Conservation (phyloP, 2,329 filamentous ascomycete species). For the Colletotrichum camelliae region DNA sequence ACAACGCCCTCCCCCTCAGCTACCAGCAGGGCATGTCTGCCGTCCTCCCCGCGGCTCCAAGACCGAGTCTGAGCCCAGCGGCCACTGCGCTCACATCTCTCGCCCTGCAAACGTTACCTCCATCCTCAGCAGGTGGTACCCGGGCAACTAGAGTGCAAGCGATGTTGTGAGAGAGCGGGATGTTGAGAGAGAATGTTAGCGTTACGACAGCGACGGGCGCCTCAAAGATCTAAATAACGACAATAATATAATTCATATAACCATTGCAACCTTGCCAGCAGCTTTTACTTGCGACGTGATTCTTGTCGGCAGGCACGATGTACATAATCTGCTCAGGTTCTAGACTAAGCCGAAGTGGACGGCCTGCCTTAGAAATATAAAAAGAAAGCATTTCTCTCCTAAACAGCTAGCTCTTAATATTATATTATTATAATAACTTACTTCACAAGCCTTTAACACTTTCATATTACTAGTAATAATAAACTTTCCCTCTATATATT, state of each 20-base stretch:
- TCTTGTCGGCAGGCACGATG: background rate
- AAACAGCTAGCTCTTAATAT: too few species aligned
- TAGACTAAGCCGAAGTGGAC: too few species aligned
- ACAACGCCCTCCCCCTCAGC: slow-evolving; percentile 26
- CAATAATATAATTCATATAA: background rate
- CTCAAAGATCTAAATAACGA: background rate
- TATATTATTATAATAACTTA: too few species aligned
- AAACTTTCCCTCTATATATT: too few species aligned
- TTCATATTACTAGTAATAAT: too few species aligned
- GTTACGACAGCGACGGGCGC: background rate
- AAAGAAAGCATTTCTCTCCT: too few species aligned
- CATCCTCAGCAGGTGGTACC: slow-evolving; percentile 17
- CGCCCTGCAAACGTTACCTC: slow-evolving; percentile 13
- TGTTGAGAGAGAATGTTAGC: too few species aligned
- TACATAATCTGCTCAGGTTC: background rate
- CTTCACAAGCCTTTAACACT: too few species aligned
- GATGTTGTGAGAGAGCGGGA: background rate
- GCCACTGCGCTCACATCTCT: slow-evolving; percentile 17
- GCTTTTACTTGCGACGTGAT: background rate
- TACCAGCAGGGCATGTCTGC: slow-evolving; percentile 29
- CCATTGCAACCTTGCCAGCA: background rate
- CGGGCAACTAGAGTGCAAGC: background rate
- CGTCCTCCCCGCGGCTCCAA: slow-evolving; percentile 10
- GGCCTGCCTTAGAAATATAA: too few species aligned
- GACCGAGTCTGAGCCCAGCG: slow-evolving; percentile 12